Evolutionary conservation across 2,329 filamentous ascomycete species (phyloP).

Genomic region (Diaporthe ilicicola): DNA sequence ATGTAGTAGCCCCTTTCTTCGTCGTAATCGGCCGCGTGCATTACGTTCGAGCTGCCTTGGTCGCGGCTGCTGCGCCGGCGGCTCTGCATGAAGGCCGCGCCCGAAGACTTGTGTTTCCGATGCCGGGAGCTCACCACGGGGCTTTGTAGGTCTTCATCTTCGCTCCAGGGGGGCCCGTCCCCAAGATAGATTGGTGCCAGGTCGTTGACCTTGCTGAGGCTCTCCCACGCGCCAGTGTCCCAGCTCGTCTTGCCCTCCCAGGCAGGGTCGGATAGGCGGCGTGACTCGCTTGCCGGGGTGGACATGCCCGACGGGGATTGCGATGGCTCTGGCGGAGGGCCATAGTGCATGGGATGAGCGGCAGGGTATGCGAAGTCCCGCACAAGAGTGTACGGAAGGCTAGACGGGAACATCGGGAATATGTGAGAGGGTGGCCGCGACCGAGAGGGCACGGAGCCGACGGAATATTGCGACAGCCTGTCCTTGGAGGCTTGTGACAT

Average conservation of each 20-base stretch:
- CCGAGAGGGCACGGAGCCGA: conserved; percentile 70
- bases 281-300: conserved; percentile 83
- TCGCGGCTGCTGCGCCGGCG: conserved; percentile 57
- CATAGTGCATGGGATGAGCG: conserved; percentile 90
- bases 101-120: conserved; percentile 82
- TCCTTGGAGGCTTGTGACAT: conserved; percentile 82
- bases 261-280: conserved; percentile 84
- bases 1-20: conserved; percentile 73
- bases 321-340: conserved; percentile 80
- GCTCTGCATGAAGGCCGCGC: conserved; percentile 55
- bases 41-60: conserved; percentile 49
- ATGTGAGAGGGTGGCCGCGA: conserved; percentile 84
- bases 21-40: conserved; percentile 61
- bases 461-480: conserved; percentile 85
- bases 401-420: conserved; percentile 86
- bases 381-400: conserved; percentile 86
- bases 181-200: conserved; percentile 84
- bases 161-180: conserved; percentile 91
- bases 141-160: conserved; percentile 94
- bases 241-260: conserved; percentile 77
- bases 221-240: conserved; percentile 60
- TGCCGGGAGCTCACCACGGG: conserved; percentile 87
- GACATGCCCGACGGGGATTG: conserved; percentile 78
- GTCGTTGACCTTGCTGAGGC: conserved; percentile 71
- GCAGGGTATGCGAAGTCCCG: conserved; percentile 94